These are phyloP conservation scores for Xanthoconium stramineum DNA, from an alignment of 768 basidiomycete species.

Conservation along the genomic window DNA sequence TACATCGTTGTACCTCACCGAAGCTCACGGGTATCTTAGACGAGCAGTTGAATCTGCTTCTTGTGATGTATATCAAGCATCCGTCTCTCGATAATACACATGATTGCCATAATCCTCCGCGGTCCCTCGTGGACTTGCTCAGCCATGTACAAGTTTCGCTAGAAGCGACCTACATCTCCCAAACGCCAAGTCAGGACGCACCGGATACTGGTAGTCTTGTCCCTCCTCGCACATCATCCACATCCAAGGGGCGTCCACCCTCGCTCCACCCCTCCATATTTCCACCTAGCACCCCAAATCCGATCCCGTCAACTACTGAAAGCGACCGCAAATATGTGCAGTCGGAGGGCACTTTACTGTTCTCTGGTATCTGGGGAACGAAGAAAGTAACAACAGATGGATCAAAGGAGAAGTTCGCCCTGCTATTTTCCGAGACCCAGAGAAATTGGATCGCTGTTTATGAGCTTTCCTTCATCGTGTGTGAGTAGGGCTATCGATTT, in stretches of 20 bases:
- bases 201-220: conserved; percentile 38
- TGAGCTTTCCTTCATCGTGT: conserved; percentile 69
- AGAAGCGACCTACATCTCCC: conserved; percentile 77
- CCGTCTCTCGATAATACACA: conserved; percentile 32
- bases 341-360: conserved; percentile 72
- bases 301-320: conserved; percentile 69
- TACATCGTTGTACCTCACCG: conserved; percentile 6
- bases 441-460: conserved; percentile 79
- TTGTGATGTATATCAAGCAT: conserved; percentile 37
- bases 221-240: conserved; percentile 55
- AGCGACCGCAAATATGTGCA: conserved; percentile 74
- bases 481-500: conserved; percentile 45
- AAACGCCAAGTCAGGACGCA: conserved; percentile 36
- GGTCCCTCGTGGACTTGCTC: conserved; percentile 54
- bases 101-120: conserved; percentile 28
- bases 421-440: conserved; percentile 63
- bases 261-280: conserved; percentile 62
- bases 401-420: conserved; percentile 54
- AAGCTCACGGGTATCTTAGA: conserved; percentile 37
- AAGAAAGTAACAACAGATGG: conserved; percentile 45
- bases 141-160: conserved; percentile 73
- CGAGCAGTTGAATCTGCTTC: conserved; percentile 50
- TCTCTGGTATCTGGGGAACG: conserved; percentile 69
- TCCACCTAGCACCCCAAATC: conserved; percentile 82
- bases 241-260: conserved; percentile 33